A percentile compares a stretch with the other conserved stretches of the same genome.
Conservation (phyloP, 768 basidiomycete species). For the Rhodotorula graminis region DNA sequence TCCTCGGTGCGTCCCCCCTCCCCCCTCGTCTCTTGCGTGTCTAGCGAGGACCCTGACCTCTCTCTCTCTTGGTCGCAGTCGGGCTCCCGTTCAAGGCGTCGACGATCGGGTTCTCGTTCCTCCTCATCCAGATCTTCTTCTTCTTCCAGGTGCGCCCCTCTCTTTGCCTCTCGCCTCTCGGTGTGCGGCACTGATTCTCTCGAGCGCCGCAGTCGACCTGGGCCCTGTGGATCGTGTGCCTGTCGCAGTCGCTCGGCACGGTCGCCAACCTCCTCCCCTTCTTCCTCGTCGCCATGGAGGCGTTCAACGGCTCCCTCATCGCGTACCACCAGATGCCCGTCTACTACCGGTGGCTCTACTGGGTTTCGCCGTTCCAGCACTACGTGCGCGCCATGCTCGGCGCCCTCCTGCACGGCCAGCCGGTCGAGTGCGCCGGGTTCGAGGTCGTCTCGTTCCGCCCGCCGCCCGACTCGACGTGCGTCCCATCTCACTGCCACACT, state of each 20-base stretch:
- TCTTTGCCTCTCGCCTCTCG: conserved; percentile 25
- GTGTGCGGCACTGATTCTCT: conserved; percentile 1
- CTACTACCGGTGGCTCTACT: conserved; percentile 46
- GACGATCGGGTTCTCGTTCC: conserved; percentile 30
- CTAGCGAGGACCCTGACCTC: not conserved
- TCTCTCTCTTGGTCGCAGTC: conserved; percentile 43
- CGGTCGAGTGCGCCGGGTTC: conserved; percentile 54
- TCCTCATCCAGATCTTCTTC: conserved; percentile 45
- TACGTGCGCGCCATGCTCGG: conserved; percentile 42
- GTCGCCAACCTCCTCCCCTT: conserved; percentile 45
- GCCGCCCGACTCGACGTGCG: conserved; percentile 50
- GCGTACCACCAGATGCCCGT: conserved; percentile 33
- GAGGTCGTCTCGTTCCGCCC: conserved; percentile 63
- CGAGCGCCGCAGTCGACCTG: conserved; percentile 27
- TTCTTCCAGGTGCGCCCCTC: conserved; percentile 48
- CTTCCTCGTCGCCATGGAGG: conserved; percentile 49
- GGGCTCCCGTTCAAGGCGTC: conserved; percentile 29
- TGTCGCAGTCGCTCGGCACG: conserved; percentile 42
- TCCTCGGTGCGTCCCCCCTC: conserved; percentile 40
- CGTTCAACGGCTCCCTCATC: conserved; percentile 35
- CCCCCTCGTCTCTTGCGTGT: conserved; percentile 48
- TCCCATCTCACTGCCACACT: conserved; percentile 38
- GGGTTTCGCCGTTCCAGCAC: conserved; percentile 50
- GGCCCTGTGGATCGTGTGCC: conserved; percentile 36
- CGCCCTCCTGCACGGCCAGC: conserved; percentile 44